Conservation (phyloP, 495 filamentous ascomycete species). For the Trichoderma erinaceum region DNA sequence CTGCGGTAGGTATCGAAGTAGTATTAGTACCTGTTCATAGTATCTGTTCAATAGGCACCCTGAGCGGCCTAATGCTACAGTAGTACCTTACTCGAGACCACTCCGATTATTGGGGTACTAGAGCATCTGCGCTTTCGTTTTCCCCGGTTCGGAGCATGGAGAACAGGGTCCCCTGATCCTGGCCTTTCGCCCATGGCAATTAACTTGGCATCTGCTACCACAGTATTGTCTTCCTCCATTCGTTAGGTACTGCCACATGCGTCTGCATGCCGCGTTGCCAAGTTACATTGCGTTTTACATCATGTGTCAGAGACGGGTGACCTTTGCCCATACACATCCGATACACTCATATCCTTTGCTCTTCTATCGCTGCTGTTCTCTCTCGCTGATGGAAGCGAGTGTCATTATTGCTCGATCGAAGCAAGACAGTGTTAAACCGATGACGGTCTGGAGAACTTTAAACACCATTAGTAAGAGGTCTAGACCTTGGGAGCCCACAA, state of each 20-base stretch:
- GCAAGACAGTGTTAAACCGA: not conserved
- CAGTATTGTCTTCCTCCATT: not conserved
- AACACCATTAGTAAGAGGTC: not conserved
- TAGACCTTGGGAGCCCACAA: slow-evolving; percentile 4
- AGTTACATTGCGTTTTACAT: not conserved
- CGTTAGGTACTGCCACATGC: not conserved
- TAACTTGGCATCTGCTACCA: not conserved
- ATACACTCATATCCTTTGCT: not conserved
- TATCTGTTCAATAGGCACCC: not conserved
- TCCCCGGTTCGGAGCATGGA: not conserved
- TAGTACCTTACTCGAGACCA: not conserved
- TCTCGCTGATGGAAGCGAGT: not conserved
- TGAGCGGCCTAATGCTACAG: not conserved
- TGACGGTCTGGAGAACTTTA: not conserved
- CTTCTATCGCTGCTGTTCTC: not conserved
- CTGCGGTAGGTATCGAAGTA: too few species aligned
- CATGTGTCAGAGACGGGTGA: not conserved
- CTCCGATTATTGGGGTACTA: not conserved
- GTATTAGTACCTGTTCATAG: not conserved
- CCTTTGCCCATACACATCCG: not conserved
- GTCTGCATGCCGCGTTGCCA: slow-evolving; percentile 1
- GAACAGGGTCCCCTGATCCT: not conserved
- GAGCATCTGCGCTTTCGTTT: not conserved
- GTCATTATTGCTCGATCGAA: not conserved
- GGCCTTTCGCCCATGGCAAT: not conserved